Conservation (phyloP, 352 stramenopile species). For the Globisporangium ultimum region DNA sequence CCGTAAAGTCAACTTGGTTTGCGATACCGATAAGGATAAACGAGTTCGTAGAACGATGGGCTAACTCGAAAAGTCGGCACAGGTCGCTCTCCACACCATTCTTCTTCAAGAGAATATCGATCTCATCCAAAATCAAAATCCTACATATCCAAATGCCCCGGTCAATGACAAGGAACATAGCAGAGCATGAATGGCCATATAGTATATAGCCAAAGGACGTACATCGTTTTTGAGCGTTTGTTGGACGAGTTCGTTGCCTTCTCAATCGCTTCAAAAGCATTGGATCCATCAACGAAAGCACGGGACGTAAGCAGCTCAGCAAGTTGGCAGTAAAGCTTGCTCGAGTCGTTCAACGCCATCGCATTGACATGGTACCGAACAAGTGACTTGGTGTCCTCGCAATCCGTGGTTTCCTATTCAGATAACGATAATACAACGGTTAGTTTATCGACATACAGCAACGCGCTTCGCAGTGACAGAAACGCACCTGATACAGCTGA, state of each 20-base stretch:
- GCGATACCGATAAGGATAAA: conserved; percentile 82
- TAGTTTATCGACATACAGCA: not conserved
- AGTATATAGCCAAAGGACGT: conserved; percentile 6
- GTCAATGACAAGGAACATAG: not conserved
- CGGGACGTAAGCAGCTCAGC: conserved; percentile 51
- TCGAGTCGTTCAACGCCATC: conserved; percentile 54
- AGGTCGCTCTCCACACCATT: conserved; percentile 68
- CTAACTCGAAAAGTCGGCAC: conserved; percentile 75
- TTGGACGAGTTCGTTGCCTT: conserved; percentile 32
- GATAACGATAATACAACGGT: not conserved
- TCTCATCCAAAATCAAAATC: conserved; percentile 81
- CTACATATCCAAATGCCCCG: conserved; percentile 13
- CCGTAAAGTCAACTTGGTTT: conserved; percentile 84
- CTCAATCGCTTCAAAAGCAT: conserved; percentile 70
- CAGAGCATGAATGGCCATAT: not conserved
- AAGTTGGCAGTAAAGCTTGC: conserved; percentile 50
- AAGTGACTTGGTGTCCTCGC: conserved; percentile 26
- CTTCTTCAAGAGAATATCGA: conserved; percentile 67
- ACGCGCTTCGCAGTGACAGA: not conserved
- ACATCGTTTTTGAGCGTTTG: conserved; percentile 59
- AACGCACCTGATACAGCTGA: conserved; percentile 46
- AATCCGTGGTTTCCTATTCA: conserved; percentile 17
- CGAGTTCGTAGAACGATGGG: conserved; percentile 47
- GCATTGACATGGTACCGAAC: conserved; percentile 69
- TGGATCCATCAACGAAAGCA: conserved; percentile 32